Evolutionary conservation across 805 yeast genomes (phyloP), one percentile per base, ranked within the genome.

Genomic region (Candida orba): DNA sequence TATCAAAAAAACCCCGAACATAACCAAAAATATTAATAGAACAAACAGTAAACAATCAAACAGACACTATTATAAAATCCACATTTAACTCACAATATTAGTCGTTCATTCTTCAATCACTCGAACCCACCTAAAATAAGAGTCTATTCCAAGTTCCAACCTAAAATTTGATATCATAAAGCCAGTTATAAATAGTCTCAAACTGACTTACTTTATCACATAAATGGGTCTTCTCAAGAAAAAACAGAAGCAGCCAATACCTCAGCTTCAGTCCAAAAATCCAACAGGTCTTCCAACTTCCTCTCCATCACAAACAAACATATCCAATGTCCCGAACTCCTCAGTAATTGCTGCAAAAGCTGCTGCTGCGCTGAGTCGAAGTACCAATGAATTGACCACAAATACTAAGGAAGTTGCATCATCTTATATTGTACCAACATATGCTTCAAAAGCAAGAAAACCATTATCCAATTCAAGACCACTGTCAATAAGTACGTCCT

Each of bases 201-300:
- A 25, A 9, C 8, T 25, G 27, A 12, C 27, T 10, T 9, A 27
- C 29, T 27, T 27, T 10, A 20, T 20, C 5, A 27, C 13, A 13
- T 30, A 6, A 34, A 53, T 56, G 60, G 60, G 60, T 2, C 48
- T 56, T 12, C 50, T 56, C 10, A 48, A 45, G 29, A 45, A 47
- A 38, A 53, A 50, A 36, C 46, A 50, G 25, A 33, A 44, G 14
- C 51, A 44, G 29, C 47, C 49, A 1, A 44, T 43, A 15, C 54
- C 51, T 6, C 44, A 45, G 9, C 48, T 55, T 1, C 54, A 47
- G 9, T 44, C 54, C 13, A 53, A 43, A 40, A 54, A 56, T 37
- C 53, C 52, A 1, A 52, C 53, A 2, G 60, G 60, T 0, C 49
- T 55, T 3, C 54, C 58, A n/a, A 38, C 42, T 23, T 6, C 25